These are phyloP conservation scores for Ganoderma lingzhi DNA, from an alignment of 1,284 basidiomycete genomes.

Conservation along the genomic window DNA sequence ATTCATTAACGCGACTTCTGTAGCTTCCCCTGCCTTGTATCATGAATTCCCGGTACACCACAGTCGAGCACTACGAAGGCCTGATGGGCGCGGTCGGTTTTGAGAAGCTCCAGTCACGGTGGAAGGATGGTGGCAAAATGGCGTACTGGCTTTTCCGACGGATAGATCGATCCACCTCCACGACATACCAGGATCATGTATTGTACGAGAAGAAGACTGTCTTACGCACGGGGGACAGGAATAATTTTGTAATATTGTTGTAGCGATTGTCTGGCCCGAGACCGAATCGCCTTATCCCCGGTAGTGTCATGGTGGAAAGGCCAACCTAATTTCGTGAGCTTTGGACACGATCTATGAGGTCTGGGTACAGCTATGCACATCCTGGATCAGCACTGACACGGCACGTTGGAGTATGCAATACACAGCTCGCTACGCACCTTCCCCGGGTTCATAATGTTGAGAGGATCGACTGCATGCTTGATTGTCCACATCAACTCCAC, in stretches of 20 bases:
- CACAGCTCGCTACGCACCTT: constrained; percentile 57
- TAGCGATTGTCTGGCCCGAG: constrained; percentile 13
- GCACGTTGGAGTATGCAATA: not conserved
- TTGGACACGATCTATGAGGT: not conserved
- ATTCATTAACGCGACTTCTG: constrained; percentile 9
- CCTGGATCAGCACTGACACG: not conserved
- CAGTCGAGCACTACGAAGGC: constrained; percentile 59
- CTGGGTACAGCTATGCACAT: not conserved
- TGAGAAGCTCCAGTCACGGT: constrained; percentile 61
- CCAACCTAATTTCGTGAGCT: not conserved
- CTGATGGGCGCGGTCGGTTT: constrained; percentile 78
- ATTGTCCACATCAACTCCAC: constrained; percentile 87
- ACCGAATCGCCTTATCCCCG: not conserved
- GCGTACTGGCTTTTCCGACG: constrained; percentile 77
- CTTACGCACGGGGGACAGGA: constrained; percentile 72
- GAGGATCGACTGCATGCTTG: constrained; percentile 80
- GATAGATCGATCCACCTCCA: constrained; percentile 28
- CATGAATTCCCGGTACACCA: constrained; percentile 83
- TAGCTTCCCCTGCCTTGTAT: constrained; percentile 87
- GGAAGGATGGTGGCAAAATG: constrained; percentile 77
- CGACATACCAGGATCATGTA: constrained; percentile 28
- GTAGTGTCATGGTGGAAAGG: no score
- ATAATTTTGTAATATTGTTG: constrained; percentile 79
- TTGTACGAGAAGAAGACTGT: constrained; percentile 64
- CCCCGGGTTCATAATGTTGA: constrained; percentile 85